Percentiles rank a stretch among this genome's conserved stretches.
Conservation (phyloP, 805 yeast species). For the Kodamaea fukazawae region DNA sequence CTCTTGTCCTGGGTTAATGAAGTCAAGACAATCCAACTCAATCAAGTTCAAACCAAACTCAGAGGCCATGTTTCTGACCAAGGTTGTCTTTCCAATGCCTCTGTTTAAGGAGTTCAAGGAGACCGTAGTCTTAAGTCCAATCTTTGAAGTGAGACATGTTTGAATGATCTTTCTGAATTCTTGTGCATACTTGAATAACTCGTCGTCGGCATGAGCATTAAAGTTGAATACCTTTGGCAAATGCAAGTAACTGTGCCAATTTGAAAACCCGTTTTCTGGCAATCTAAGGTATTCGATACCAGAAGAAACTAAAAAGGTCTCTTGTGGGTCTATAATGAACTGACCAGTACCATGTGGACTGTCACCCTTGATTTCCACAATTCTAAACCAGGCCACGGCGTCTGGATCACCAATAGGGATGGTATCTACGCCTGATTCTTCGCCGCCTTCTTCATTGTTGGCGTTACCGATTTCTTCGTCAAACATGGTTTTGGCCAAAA, state of each 20-base stretch:
- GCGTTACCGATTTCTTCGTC: constrained; percentile 18
- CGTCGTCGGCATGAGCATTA: constrained; percentile 14
- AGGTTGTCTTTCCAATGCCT: constrained; percentile 74
- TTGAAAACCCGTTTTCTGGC: constrained; percentile 32
- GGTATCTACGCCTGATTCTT: constrained; percentile 21
- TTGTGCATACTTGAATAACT: constrained; percentile 47
- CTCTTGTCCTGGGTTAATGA: constrained; percentile 68
- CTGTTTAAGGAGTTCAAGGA: constrained; percentile 66
- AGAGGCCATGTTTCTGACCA: constrained; percentile 53
- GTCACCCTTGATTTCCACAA: constrained; percentile 50
- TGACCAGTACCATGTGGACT: constrained; percentile 27
- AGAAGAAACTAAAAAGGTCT: constrained; percentile 66
- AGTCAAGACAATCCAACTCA: constrained; percentile 67
- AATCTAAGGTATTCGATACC: constrained; percentile 49
- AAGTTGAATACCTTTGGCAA: constrained; percentile 43
- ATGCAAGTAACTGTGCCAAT: constrained; percentile 49
- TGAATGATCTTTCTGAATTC: constrained; percentile 52
- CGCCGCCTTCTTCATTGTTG: constrained; percentile 20
- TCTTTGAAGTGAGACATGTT: constrained; percentile 45
- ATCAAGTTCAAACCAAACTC: constrained; percentile 65
- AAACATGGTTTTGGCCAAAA: constrained; percentile 57
- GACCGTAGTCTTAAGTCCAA: constrained; percentile 56
- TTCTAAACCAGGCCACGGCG: constrained; percentile 80
- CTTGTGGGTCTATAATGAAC: constrained; percentile 61
- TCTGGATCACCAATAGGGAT: constrained; percentile 65